A percentile compares a stretch with the other conserved stretches of the same genome.
These are phyloP conservation scores for Mortierella sp. DNA, from an alignment of 371 early-diverging fungal species.

Conservation along the genomic window DNA sequence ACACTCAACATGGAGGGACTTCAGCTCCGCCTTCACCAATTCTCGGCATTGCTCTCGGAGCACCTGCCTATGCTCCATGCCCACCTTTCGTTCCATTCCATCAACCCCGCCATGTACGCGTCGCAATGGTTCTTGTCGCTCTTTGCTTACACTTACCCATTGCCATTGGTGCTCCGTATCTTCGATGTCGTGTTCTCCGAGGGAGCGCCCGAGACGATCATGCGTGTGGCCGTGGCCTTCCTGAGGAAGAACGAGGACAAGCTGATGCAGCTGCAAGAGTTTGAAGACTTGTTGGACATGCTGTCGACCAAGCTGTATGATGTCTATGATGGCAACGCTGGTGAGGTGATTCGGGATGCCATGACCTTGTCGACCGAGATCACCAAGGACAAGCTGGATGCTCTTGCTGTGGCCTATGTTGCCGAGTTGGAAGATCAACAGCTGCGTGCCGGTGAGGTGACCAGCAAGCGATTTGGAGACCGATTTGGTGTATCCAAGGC, in stretches of 20 bases:
- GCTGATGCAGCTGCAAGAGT: slow-evolving; percentile 78
- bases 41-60: slow-evolving; percentile 82
- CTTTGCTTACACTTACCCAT: slow-evolving; percentile 94
- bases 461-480: slow-evolving; percentile 52
- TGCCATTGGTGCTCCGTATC: slow-evolving; percentile 87
- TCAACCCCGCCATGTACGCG: slow-evolving; percentile 91
- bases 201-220: slow-evolving; percentile 86
- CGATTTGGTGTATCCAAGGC: slow-evolving; percentile 56
- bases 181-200: slow-evolving; percentile 91
- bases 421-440: slow-evolving; percentile 70
- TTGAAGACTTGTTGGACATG: slow-evolving; percentile 85
- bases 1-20: slow-evolving; percentile 89
- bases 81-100: slow-evolving; percentile 78
- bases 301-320: slow-evolving; percentile 85
- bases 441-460: slow-evolving; percentile 69
- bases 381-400: slow-evolving; percentile 75
- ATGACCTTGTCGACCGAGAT: slow-evolving; percentile 75
- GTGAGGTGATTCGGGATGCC: slow-evolving; percentile 81
- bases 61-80: slow-evolving; percentile 78
- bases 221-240: slow-evolving; percentile 90
- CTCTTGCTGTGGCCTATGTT: slow-evolving; percentile 75
- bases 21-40: slow-evolving; percentile 86
- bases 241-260: slow-evolving; percentile 77
- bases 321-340: slow-evolving; percentile 71
- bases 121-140: slow-evolving; percentile 96